phyloP scores from a whole-genome alignment of 805 yeast genomes.

The Zygoascus tannicola region DNA sequence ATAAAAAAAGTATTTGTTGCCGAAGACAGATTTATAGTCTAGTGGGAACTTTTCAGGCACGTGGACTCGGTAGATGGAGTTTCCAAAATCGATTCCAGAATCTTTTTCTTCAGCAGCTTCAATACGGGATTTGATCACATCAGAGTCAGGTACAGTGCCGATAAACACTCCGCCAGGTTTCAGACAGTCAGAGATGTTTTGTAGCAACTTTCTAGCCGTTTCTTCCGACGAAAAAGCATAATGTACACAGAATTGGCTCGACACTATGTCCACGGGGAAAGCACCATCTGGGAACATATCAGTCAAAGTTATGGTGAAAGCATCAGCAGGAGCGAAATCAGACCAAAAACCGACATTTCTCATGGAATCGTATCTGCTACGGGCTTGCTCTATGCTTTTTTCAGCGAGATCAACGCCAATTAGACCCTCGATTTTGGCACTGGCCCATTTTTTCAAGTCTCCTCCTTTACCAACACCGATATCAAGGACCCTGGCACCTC shows the following conservation, averaged over 20 bases:
- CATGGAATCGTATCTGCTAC: constrained; percentile 57
- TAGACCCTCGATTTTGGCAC: constrained; percentile 61
- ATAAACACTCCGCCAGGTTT: constrained; percentile 78
- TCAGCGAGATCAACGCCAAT: constrained; percentile 91
- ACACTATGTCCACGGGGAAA: constrained; percentile 80
- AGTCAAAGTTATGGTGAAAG: constrained; percentile 64
- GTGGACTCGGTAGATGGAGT: constrained; percentile 68
- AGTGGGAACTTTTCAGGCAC: constrained; percentile 74
- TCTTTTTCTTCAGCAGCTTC: constrained; percentile 34
- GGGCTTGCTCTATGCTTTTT: constrained; percentile 77
- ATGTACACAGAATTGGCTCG: constrained; percentile 88
- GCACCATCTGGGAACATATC: constrained; percentile 62
- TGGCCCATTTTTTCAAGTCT: constrained; percentile 82
- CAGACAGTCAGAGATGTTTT: constrained; percentile 67
- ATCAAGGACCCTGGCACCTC: constrained; percentile 52
- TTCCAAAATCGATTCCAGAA: constrained; percentile 51
- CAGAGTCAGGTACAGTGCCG: constrained; percentile 92
- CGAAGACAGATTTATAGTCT: constrained; percentile 66
- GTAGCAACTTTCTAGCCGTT: constrained; percentile 61
- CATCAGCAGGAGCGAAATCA: constrained; percentile 86
- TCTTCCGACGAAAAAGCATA: constrained; percentile 86
- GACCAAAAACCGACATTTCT: constrained; percentile 52
- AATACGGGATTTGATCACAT: constrained; percentile 63
- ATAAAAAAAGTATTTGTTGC: constrained; percentile 73
- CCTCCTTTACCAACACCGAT: constrained; percentile 98